These are phyloP conservation scores for Camelina laxa DNA, from an alignment of 345 rosid species.

Conservation along the genomic window DNA sequence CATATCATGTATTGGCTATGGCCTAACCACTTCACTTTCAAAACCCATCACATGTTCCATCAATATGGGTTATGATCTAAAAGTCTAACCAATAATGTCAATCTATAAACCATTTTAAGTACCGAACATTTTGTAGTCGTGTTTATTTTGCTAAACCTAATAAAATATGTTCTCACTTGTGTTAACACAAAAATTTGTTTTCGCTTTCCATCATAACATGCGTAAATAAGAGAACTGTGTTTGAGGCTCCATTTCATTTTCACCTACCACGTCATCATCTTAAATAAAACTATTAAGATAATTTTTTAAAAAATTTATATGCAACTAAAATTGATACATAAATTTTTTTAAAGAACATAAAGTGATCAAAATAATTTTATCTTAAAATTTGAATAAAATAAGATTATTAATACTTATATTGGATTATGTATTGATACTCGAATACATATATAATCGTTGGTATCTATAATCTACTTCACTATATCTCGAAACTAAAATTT, in stretches of 20 bases:
- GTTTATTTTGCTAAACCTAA: not conserved
- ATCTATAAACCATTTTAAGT: not conserved
- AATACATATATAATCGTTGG: not conserved
- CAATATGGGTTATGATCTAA: conserved; percentile 25
- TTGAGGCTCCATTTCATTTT: conserved; percentile 40
- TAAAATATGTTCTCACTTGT: not conserved
- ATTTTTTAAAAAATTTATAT: too few species aligned
- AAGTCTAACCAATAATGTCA: conserved; percentile 34
- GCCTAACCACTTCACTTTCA: conserved; percentile 40
- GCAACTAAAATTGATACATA: too few species aligned
- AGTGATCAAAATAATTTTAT: too few species aligned
- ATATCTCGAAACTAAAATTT: not conserved
- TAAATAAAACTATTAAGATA: too few species aligned
- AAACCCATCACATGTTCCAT: conserved; percentile 40
- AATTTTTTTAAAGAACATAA: too few species aligned
- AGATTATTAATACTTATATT: not conserved
- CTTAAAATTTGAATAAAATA: too few species aligned
- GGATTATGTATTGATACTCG: not conserved
- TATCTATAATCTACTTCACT: not conserved
- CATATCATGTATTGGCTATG: conserved; percentile 42
- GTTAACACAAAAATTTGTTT: not conserved
- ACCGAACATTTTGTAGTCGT: not conserved
- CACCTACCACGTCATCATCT: conserved; percentile 23
- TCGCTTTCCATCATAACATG: conserved; percentile 15
- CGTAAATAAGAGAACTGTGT: conserved; percentile 7